These are phyloP conservation scores for Penicillium coffeae DNA, from an alignment of 495 filamentous ascomycete genomes.

Conservation along the genomic window DNA sequence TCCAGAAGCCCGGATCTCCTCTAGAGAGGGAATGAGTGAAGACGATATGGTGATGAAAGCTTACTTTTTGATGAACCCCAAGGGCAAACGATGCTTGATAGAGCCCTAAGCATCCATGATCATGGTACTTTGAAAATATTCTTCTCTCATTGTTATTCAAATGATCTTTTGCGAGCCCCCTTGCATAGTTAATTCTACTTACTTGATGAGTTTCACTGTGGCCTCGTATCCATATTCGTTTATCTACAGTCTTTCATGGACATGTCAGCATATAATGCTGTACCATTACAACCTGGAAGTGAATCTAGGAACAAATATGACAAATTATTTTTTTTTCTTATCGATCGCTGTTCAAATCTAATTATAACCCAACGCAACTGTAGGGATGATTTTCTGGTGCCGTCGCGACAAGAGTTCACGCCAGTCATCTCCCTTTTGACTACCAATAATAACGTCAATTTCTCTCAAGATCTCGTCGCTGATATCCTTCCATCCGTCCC, in stretches of 20 bases:
- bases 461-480: conserved; percentile 16
- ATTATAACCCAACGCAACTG: neutral
- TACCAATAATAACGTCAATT: conserved; percentile 9
- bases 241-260: no score
- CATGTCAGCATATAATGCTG: no score
- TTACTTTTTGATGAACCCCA: conserved; percentile 42
- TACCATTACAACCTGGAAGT: no score
- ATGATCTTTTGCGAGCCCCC: no score
- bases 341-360: no score
- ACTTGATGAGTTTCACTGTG: no score
- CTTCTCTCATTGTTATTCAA: no score
- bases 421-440: conserved; percentile 13
- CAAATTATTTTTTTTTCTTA: no score
- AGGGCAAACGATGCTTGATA: conserved; percentile 43
- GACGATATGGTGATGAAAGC: conserved; percentile 40
- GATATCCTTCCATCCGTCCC: conserved; percentile 9
- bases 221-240: no score
- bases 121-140: no score
- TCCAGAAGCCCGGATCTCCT: conserved; percentile 20
- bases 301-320: no score
- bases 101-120: conserved; percentile 8
- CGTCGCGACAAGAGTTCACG: conserved; percentile 7
- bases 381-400: neutral
- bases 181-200: no score
- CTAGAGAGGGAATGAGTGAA: conserved; percentile 38